These are phyloP conservation scores for Mucor mucedo DNA, from an alignment of 371 early-diverging fungal species.

Conservation along the genomic window DNA sequence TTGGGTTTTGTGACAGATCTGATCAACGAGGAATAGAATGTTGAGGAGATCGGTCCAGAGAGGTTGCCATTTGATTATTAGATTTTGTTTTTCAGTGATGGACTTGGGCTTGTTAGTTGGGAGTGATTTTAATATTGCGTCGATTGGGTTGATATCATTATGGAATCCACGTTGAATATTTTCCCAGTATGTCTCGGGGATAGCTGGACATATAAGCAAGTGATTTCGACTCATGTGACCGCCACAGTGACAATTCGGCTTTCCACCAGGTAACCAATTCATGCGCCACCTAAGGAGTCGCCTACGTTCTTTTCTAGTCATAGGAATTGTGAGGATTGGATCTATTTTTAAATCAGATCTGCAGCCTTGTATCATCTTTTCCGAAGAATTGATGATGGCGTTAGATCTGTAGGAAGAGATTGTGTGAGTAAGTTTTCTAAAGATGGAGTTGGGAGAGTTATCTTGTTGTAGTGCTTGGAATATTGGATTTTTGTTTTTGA, in stretches of 20 bases:
- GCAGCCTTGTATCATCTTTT: too few species aligned
- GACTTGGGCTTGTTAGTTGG: too few species aligned
- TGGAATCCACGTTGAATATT: too few species aligned
- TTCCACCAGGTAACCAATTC: conserved; percentile 19
- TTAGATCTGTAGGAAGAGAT: conserved; percentile 1
- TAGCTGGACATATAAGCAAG: conserved; percentile 1
- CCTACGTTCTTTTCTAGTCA: conserved; percentile 9
- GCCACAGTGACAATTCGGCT: conserved; percentile 6
- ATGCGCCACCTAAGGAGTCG: conserved; percentile 19
- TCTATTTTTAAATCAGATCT: neutral
- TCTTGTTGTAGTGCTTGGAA: neutral
- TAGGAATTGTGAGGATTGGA: conserved; percentile 7
- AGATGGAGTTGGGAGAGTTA: neutral
- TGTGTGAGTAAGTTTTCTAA: neutral
- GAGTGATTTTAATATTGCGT: too few species aligned
- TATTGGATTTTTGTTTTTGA: neutral
- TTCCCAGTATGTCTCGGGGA: neutral
- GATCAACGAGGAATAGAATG: too few species aligned
- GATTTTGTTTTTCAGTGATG: too few species aligned
- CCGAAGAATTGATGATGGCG: neutral
- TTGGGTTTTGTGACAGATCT: too few species aligned
- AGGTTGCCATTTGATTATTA: too few species aligned
- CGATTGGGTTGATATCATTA: too few species aligned
- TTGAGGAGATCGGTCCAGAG: too few species aligned
- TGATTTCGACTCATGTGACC: conserved; percentile 4